Percentiles rank a stretch among this genome's conserved stretches.
phyloP scores from a whole-genome alignment of 2,329 filamentous ascomycete species.

The Immersiporthe knoxdaviesiana region DNA sequence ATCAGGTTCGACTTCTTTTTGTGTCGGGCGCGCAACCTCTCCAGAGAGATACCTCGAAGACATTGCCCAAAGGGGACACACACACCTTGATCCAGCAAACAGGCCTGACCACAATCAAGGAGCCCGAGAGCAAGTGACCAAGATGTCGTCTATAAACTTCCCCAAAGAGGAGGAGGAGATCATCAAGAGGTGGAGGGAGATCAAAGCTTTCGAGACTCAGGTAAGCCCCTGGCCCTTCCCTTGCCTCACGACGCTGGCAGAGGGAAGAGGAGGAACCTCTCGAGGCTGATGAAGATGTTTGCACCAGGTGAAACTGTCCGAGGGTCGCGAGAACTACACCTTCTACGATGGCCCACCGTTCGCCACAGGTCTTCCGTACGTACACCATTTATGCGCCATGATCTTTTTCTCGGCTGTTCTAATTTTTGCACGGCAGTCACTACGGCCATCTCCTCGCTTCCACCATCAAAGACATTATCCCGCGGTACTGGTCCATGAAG shows the following conservation, averaged over 20 bases:
- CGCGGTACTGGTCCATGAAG: constrained; percentile 97
- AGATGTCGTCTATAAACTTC: constrained; percentile 83
- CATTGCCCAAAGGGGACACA: not conserved
- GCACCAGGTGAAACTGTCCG: constrained; percentile 71
- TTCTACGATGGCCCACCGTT: constrained; percentile 92
- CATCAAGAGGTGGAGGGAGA: constrained; percentile 86
- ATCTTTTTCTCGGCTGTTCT: not conserved
- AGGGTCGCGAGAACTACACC: constrained; percentile 81
- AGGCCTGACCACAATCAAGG: not conserved
- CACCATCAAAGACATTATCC: constrained; percentile 97
- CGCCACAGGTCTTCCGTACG: constrained; percentile 66
- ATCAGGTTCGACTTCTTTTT: not conserved
- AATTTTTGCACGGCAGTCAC: constrained; percentile 41
- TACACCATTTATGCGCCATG: not conserved
- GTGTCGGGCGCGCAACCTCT: not conserved
- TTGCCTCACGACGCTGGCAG: not conserved
- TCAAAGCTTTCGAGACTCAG: constrained; percentile 87
- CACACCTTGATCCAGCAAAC: not conserved
- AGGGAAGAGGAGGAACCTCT: too few species aligned
- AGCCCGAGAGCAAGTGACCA: constrained; percentile 25
- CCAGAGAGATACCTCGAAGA: not conserved
- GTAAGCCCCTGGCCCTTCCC: constrained; percentile 45
- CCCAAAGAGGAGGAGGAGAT: constrained; percentile 86
- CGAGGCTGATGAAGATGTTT: constrained; percentile 27
- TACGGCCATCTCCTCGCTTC: constrained; percentile 80